Evolutionary conservation across 495 filamentous ascomycete genomes (phyloP).

Genomic region (Lichenothelia convexa): DNA sequence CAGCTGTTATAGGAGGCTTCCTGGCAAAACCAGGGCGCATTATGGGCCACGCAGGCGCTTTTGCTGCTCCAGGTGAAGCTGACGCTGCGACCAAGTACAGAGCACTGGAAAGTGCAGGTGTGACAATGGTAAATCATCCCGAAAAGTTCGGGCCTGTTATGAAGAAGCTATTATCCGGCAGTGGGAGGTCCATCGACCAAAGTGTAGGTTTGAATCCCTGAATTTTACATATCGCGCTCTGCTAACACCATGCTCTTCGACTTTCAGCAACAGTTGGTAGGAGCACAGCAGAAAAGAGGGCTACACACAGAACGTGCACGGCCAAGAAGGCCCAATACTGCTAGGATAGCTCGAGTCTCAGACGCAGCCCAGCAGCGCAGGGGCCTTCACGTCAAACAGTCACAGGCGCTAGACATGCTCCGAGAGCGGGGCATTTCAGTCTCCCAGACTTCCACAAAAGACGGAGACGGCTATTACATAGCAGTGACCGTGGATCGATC

Average conservation of each 20-base stretch:
- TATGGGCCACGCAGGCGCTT: slow-evolving; percentile 84
- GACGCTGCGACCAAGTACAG: slow-evolving; percentile 45
- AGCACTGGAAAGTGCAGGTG: slow-evolving; percentile 50
- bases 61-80: slow-evolving; percentile 48
- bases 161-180: slow-evolving; percentile 32
- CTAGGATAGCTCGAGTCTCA: not conserved
- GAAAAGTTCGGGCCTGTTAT: slow-evolving; percentile 61
- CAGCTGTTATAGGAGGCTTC: slow-evolving; percentile 57
- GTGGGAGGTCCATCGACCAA: slow-evolving; percentile 15
- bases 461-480: slow-evolving; percentile 29
- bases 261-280: slow-evolving; percentile 10
- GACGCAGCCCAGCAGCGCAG: slow-evolving; percentile 26
- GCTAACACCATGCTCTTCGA: no score
- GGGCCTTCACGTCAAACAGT: slow-evolving; percentile 37
- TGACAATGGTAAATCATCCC: slow-evolving; percentile 62
- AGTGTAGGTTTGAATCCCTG: slow-evolving; percentile 15
- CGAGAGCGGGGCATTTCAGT: slow-evolving; percentile 31
- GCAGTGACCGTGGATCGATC: slow-evolving; percentile 49
- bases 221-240: no score
- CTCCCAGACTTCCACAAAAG: slow-evolving; percentile 23
- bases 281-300: slow-evolving; percentile 5
- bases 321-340: no score
- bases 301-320: not conserved
- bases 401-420: slow-evolving; percentile 42
- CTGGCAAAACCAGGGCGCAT: slow-evolving; percentile 46